Conservation (phyloP, 1,139 yeast species). For the Wickerhamomyces sp. region DNA sequence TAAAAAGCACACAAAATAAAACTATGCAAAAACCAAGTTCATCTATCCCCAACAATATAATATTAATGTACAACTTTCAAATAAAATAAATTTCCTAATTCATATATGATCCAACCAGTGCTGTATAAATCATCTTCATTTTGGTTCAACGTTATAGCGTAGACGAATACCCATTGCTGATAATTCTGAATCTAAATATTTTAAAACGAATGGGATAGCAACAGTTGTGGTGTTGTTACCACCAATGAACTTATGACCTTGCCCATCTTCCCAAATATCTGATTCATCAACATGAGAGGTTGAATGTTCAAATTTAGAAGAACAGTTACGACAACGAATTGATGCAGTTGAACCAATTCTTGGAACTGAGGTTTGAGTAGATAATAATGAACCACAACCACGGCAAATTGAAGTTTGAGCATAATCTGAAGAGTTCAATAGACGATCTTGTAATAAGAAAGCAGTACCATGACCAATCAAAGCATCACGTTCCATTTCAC, state of each 20-base stretch:
- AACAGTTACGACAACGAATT: slow-evolving; percentile 89
- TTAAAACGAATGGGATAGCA: slow-evolving; percentile 94
- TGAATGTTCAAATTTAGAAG: slow-evolving; percentile 53
- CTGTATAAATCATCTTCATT: slow-evolving; percentile 28
- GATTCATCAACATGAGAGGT: slow-evolving; percentile 54
- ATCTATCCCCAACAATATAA: not conserved
- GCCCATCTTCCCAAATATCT: slow-evolving; percentile 97
- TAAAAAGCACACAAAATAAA: too few species aligned
- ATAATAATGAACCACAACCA: slow-evolving; percentile 85
- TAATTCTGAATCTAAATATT: slow-evolving; percentile 90
- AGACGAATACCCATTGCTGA: slow-evolving; percentile 97
- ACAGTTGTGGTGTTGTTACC: slow-evolving; percentile 91
- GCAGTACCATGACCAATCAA: slow-evolving; percentile 99
- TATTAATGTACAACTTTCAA: not conserved
- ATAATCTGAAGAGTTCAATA: slow-evolving; percentile 93
- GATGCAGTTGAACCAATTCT: slow-evolving; percentile 78
- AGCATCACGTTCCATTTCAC: slow-evolving; percentile 99
- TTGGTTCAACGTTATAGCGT: slow-evolving; percentile 76
- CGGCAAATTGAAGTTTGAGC: slow-evolving; percentile 88
- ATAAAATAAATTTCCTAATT: not conserved
- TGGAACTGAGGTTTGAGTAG: slow-evolving; percentile 89
- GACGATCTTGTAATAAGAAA: slow-evolving; percentile 87
- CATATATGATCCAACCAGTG: not conserved
- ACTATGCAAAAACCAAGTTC: not conserved
- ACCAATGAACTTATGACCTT: slow-evolving; percentile 85